A percentile compares a stretch with the other conserved stretches of the same genome.
Evolutionary conservation across 2,329 filamentous ascomycete genomes (phyloP).

Genomic region (Pseudovirgaria hyperparasitica): DNA sequence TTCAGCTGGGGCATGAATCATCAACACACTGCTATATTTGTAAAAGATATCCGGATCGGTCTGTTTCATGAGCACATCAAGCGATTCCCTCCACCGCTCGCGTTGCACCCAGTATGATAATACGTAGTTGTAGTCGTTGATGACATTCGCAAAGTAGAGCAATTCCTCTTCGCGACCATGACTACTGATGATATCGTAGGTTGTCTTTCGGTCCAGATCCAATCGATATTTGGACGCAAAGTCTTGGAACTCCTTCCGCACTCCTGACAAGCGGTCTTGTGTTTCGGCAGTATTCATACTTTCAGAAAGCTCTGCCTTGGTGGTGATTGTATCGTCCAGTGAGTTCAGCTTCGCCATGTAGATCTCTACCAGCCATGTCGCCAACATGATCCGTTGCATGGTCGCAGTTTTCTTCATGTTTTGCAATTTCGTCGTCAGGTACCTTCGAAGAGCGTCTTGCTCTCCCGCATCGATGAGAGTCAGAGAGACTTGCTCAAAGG

Average conservation of each 20-base stretch:
- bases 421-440: slow-evolving; percentile 71
- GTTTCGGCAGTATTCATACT: slow-evolving; percentile 58
- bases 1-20: slow-evolving; percentile 74
- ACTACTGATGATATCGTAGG: slow-evolving; percentile 90
- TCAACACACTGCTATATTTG: slow-evolving; percentile 91
- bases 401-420: slow-evolving; percentile 68
- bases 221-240: slow-evolving; percentile 76
- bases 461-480: slow-evolving; percentile 83
- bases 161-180: slow-evolving; percentile 91
- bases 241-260: slow-evolving; percentile 72
- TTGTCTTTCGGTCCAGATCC: slow-evolving; percentile 81
- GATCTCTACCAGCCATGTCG: slow-evolving; percentile 87
- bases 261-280: slow-evolving; percentile 54
- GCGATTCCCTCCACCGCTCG: slow-evolving; percentile 78
- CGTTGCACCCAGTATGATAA: slow-evolving; percentile 95
- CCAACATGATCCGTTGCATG: slow-evolving; percentile 94
- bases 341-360: slow-evolving; percentile 97
- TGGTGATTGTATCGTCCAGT: slow-evolving; percentile 86
- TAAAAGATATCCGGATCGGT: slow-evolving; percentile 90
- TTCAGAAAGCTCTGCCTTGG: slow-evolving; percentile 69
- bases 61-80: slow-evolving; percentile 84
- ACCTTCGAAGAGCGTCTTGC: slow-evolving; percentile 80
- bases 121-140: slow-evolving; percentile 90
- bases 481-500: slow-evolving; percentile 90
- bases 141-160: slow-evolving; percentile 74